Conservation (phyloP, 495 filamentous ascomycete species). For the Staphylotrichum longicolle region DNA sequence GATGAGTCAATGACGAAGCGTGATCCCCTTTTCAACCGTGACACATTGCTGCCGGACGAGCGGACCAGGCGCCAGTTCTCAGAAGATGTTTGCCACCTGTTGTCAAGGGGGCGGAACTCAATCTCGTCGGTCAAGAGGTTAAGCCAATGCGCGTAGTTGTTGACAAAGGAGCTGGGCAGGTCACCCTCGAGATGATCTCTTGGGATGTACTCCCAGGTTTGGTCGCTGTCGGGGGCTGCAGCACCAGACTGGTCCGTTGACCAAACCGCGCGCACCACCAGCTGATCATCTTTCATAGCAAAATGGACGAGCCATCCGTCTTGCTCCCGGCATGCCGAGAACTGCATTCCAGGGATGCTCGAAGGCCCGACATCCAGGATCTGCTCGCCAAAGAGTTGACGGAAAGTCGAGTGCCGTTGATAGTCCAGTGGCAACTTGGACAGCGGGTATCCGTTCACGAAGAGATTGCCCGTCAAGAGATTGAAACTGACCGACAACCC, state of each 20-base stretch:
- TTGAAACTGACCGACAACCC: constrained; percentile 59
- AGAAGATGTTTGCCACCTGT: constrained; percentile 40
- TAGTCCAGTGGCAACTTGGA: constrained; percentile 51
- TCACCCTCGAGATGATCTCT: constrained; percentile 36
- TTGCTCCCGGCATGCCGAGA: constrained; percentile 32
- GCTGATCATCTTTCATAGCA: constrained; percentile 9
- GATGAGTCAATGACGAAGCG: constrained; percentile 14
- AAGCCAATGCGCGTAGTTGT: constrained; percentile 56
- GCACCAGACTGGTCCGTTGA: too few species aligned
- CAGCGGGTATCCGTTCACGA: constrained; percentile 55
- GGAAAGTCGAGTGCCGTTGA: constrained; percentile 36
- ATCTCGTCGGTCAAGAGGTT: constrained; percentile 27
- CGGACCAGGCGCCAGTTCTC: constrained; percentile 17
- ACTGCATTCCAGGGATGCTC: constrained; percentile 46
- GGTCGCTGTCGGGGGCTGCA: neutral
- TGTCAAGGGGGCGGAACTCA: constrained; percentile 48
- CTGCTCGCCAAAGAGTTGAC: constrained; percentile 38
- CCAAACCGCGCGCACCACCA: constrained; percentile 17
- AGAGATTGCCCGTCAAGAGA: constrained; percentile 54
- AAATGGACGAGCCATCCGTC: constrained; percentile 27
- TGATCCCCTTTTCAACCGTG: constrained; percentile 4
- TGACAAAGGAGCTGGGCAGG: constrained; percentile 48
- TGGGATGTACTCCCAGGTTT: constrained; percentile 49
- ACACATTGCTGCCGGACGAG: neutral
- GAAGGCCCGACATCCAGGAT: constrained; percentile 49